Evolutionary conservation across 768 basidiomycete genomes (phyloP), one percentile per base, ranked within the genome.

Genomic region (Ephemerocybe angulata): DNA sequence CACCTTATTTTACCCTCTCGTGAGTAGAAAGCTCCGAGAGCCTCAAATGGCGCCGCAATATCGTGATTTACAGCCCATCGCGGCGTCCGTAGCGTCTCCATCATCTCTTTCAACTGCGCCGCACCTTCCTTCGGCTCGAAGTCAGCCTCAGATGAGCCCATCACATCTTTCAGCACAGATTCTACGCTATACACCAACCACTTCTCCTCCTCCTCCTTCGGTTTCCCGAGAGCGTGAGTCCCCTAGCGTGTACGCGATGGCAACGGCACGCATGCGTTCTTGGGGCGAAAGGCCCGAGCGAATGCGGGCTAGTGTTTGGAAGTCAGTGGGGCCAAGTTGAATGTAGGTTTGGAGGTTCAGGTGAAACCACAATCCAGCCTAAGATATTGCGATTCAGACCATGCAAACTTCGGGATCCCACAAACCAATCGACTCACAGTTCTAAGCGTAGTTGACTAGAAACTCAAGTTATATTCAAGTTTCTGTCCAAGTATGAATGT

Each of bases 41-140:
- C 81, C 60, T 87, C 86, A 30, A 89, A 72, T 1, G 86, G 87
- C 10, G 85, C 83, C 19, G 82, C 85, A 24, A 89, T 68, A 59
- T 88, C 85, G 21, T 78, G 75, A 53, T 72, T 76, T 8, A 74
- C 72, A 44, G 79, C 79, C 88, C 87, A 88, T 19, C 63, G 56
- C 1, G 88, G 87, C 48, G 88, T 60, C 13, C 75, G 74, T 19
- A 89, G 70, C 51, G 83, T 81, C 1, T 78, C 72, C 10, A 81
- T 71, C 31, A 77, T 67, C 0, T 76, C 57, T 21, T 60, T 60
- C 12, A 63, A 56, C 29, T 68, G 62, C n/a, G 54, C 41, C 48
- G 59, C 53, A 4, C 33, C 44, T 10, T 27, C 42, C 24, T 54
- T 21, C 12, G 37, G 49, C 1, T 53, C 27, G 55, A 47, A 22